Evolutionary conservation across 768 basidiomycete species (phyloP), one percentile per base, ranked within the genome.

Genomic region (Dendrothele bispora): DNA sequence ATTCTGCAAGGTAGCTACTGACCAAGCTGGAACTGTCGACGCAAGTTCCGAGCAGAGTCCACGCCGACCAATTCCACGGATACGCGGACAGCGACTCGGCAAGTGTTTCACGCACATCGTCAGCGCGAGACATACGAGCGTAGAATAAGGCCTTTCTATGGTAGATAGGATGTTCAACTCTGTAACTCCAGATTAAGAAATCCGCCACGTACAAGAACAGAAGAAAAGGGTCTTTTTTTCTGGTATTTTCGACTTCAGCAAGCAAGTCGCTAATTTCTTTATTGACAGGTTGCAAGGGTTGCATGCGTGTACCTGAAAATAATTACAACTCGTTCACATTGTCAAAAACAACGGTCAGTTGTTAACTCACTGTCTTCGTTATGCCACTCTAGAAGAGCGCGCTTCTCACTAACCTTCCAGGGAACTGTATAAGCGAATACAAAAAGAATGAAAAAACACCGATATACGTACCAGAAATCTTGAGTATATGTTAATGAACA

Each of bases 51-150:
- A 89, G 69, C 29, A 83, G 69, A 15, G 71, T 62, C 85, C 86
- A 89, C 14, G 78, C 73, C 22, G 80, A 80, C 86, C 87, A 89
- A 55, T 89, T 89, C 75, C 82, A 88, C 3, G 84, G 79, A 47
- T 79, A 79, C 12, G 68, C 64, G 20, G 63, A 62, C 8, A 87
- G 71, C 14, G 84, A 84, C 22, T 74, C 58, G 12, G 87, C 67
- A 24, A 78, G 71, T 49, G 71, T 73, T 52, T 86, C 84, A 7
- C 86, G 77, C 4, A 86, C 85, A 49, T 84, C 80, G 21, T 79
- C 74, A 21, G 79, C 68, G 49, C 81, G 71, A 39, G 76, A 72
- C 22, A 86, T 68, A 10, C 83, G 78, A 39, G 70, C 73, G 28
- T 86, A 71, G 35, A 88, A 74, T 3, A 89, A 64, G 1, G 82